A percentile compares a stretch with the other conserved stretches of the same genome.
These are phyloP conservation scores for Glaciozyma martinii DNA, from an alignment of 768 basidiomycete genomes.

Conservation along the genomic window DNA sequence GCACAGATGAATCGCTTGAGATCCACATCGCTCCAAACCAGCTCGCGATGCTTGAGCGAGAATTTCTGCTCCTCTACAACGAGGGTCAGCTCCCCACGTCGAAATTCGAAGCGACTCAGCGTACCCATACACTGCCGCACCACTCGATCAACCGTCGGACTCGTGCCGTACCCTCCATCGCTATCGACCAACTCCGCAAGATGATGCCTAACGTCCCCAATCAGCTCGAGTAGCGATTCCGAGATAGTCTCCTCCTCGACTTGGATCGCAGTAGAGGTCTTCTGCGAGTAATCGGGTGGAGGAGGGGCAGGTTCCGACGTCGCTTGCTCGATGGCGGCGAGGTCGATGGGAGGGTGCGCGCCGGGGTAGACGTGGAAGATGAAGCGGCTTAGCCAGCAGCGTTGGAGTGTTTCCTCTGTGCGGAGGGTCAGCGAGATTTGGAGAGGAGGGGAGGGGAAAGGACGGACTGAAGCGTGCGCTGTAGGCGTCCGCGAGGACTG, in stretches of 20 bases:
- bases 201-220: neutral
- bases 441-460: too few species aligned
- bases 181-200: conserved; percentile 8
- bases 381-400: neutral
- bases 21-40: conserved; percentile 8
- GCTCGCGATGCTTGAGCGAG: conserved; percentile 1
- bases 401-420: conserved; percentile 17
- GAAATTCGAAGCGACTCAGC: neutral
- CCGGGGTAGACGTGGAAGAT: neutral
- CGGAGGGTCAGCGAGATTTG: too few species aligned
- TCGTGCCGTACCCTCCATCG: conserved; percentile 1
- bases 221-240: neutral
- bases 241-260: neutral
- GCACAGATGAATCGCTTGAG: conserved; percentile 21
- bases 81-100: too few species aligned
- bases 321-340: neutral
- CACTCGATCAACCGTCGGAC: conserved; percentile 1
- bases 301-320: too few species aligned
- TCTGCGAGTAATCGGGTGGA: neutral
- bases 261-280: neutral
- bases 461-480: conserved; percentile 1
- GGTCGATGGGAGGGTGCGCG: neutral
- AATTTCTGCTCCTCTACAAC: conserved; percentile 11
- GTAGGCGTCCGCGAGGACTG: conserved; percentile 20
- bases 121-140: conserved; percentile 16